Evolutionary conservation across 1,284 basidiomycete species (phyloP), one percentile per base, ranked within the genome.

Genomic region (Meripilus lineatus): DNA sequence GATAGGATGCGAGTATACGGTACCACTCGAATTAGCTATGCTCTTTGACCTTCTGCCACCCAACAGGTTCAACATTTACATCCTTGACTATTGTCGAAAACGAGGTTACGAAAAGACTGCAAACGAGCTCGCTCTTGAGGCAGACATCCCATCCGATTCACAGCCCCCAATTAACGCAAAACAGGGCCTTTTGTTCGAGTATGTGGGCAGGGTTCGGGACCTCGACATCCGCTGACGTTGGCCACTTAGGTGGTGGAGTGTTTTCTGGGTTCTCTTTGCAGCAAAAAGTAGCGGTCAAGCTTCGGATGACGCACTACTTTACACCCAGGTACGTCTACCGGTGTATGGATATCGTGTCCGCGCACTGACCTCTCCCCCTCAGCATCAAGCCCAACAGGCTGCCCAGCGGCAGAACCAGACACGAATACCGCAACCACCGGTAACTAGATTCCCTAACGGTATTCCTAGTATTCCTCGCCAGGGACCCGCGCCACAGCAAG

Each of bases 101-200:
- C 80, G 85, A 44, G 86, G 86, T 43, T 89, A 80, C 55, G 63
- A 58, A 52, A 81, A 79, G 57, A 85, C 86, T 1, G 84, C 84
- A 13, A 65, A 62, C 23, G 78, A 85, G 56, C 73, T 89, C 35
- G 61, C 74, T 51, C 34, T 42, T 10, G 86, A 89, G 58, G 84
- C 85, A 1, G 75, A 79, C 0, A 73, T 89, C 32, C 61, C 74
- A 0, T 56, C 66, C 3, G 79, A 84, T 40, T 69, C 79, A 1
- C 62, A 67, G 6, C 84, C 85, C 0, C 86, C 86, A 38, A 89
- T 89, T 61, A 81, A 89, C 57, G 87, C 87, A 11, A 77, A 77
- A 46, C 87, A 89, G 62, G 87, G 86, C 40, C 70, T 89, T 47
- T 68, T 89, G 30, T 89, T 87, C 65, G 87, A 89, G 85, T 88